Base-by-base conservation (phyloP, 2,329 filamentous ascomycete genomes). In the Aspergillus spinulosporus region DNA sequence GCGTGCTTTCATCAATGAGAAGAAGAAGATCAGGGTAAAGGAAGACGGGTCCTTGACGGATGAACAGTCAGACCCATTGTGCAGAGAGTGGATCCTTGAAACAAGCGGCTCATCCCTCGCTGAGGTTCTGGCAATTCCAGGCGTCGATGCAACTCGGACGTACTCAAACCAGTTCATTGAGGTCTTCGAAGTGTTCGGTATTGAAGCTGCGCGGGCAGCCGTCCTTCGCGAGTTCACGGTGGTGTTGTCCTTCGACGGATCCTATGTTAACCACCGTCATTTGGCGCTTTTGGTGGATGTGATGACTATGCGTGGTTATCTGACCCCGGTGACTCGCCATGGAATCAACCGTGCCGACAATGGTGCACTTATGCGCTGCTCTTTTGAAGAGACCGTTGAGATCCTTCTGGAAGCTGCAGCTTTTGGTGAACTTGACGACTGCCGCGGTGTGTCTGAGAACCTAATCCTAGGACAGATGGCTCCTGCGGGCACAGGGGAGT, bases 321-420 rank as follows among this genome's bases (percentile, higher is more conserved):
- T 99, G 68, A 96, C 96, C 74, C 93, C 94, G 11, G 93, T 99
- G 61, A 99, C 94, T 54, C 90, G 94, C 76, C 94, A 99, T 72
- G 94, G 94, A 78, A 99, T 99, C 80, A 99, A 99, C 80, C 87
- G 94, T 67, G 91, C 93, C 28, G 94, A 99, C 72, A 99, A 95
- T 60, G 94, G 94, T 80, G 95, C 94, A 7, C 82, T 99, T 67
- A 99, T 99, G 94, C 89, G 94, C 74, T 99, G 95, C 82, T 99
- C 94, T 2, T 99, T 99, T 77, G 94, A 99, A 77, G 95, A 99
- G 75, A 99, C 94, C 0, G 94, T 99, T 40, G 95, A 99, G 72
- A 99, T 99, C 80, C 81, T 99, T 52, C 85, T 99, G 15, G 94
- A 99, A 72, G 95, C 94, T 59, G 94, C 94, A 26, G 91, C 92